phyloP scores from a whole-genome alignment of 2,329 filamentous ascomycete species.

The Thielaviopsis punctulata region DNA sequence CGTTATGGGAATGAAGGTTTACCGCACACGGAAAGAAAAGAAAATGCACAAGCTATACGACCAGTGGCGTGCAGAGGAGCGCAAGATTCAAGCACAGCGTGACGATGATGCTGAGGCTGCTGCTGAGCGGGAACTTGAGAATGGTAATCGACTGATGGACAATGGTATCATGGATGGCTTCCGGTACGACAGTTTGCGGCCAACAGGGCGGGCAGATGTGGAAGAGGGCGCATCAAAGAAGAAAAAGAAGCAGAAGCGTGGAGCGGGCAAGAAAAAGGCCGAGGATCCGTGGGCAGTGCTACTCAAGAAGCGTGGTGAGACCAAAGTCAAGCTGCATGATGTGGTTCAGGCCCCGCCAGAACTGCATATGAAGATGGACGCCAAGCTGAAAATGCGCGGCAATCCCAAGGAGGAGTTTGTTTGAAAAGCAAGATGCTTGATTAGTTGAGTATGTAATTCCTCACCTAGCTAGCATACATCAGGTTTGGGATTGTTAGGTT shows the following conservation, averaged over 20 bases:
- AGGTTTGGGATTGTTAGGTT: no score
- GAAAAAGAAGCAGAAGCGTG: constrained; percentile 27
- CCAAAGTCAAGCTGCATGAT: constrained; percentile 33
- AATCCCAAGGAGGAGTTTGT: constrained; percentile 2
- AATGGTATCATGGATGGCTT: constrained; percentile 13
- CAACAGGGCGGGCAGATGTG: constrained; percentile 7
- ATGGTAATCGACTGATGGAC: constrained; percentile 31
- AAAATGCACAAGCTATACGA: constrained; percentile 67
- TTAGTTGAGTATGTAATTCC: no score
- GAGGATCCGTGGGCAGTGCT: constrained; percentile 63
- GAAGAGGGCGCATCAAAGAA: constrained; percentile 30
- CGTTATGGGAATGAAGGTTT: constrained; percentile 46
- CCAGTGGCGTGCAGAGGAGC: constrained; percentile 55
- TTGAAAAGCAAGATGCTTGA: constrained; percentile 3
- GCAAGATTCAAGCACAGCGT: constrained; percentile 42
- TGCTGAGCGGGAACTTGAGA: constrained; percentile 44
- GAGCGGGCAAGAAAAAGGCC: constrained; percentile 22
- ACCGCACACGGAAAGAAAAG: constrained; percentile 67
- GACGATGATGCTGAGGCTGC: constrained; percentile 49
- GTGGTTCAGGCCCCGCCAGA: constrained; percentile 62
- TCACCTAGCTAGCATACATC: no score
- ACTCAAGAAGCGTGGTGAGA: constrained; percentile 45
- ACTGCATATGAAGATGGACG: constrained; percentile 33
- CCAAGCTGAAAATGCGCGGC: constrained; percentile 17
- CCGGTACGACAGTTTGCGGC: constrained; percentile 4